A percentile compares a stretch with the other conserved stretches of the same genome.
These are phyloP conservation scores for Fagopyrum tataricum DNA, from an alignment of 148 eudicot species.

Conservation along the genomic window DNA sequence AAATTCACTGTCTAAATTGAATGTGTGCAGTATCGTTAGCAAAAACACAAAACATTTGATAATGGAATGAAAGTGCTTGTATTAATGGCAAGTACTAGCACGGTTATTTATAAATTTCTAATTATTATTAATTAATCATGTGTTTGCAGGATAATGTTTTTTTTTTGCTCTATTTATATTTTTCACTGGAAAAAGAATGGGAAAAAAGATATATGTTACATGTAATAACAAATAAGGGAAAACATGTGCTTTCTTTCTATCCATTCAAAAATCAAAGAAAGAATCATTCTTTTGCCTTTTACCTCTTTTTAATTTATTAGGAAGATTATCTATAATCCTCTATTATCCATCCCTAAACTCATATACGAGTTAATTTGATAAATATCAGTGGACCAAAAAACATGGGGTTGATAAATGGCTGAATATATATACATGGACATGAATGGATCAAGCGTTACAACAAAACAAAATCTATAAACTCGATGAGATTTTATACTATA, in stretches of 20 bases:
- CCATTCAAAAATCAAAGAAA: neutral
- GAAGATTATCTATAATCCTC: neutral
- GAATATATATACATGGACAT: too few relatives aligned
- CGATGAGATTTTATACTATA: too few relatives aligned
- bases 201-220: neutral
- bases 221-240: neutral
- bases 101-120: neutral
- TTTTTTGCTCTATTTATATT: neutral
- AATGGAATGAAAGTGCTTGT: constrained; percentile 7
- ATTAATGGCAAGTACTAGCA: neutral
- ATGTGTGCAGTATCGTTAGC: neutral
- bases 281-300: neutral
- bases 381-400: too few relatives aligned
- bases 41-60: neutral
- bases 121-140: neutral
- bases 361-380: neutral
- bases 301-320: neutral
- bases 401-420: too few relatives aligned
- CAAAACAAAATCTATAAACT: too few relatives aligned
- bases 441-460: too few relatives aligned
- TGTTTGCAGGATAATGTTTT: neutral
- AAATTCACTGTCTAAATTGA: neutral
- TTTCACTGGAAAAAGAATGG: neutral
- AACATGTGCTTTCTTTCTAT: constrained; percentile 9
- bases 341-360: neutral